Conservation (phyloP, 2,329 filamentous ascomycete genomes). For the Claviceps pazoutovae region DNA sequence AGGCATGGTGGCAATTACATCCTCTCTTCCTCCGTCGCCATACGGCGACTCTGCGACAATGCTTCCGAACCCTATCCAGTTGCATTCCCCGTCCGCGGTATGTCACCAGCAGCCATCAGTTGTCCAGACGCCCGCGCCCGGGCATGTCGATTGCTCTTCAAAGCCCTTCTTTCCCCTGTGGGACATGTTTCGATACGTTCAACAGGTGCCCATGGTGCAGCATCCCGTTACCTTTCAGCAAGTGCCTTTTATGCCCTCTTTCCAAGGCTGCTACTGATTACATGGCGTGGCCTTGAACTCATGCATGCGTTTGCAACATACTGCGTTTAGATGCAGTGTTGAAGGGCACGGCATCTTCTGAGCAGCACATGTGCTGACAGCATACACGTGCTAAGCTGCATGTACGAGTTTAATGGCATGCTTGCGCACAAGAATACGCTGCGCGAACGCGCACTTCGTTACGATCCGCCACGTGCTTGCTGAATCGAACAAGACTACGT, state of each 20-base stretch:
- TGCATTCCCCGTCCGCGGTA: conserved; percentile 15
- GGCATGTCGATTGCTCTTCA: conserved; percentile 25
- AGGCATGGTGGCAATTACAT: too few species aligned
- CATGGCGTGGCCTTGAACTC: background rate
- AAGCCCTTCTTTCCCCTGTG: conserved; percentile 37
- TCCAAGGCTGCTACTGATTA: conserved; percentile 34
- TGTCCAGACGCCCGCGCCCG: conserved; percentile 12
- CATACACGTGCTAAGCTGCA: too few species aligned
- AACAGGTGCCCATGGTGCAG: conserved; percentile 34
- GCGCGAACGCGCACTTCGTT: too few species aligned
- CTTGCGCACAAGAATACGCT: too few species aligned
- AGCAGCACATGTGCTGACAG: too few species aligned
- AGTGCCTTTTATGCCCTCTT: conserved; percentile 35
- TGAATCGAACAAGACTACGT: too few species aligned
- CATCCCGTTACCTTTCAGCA: conserved; percentile 38
- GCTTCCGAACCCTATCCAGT: conserved; percentile 7
- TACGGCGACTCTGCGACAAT: conserved; percentile 27
- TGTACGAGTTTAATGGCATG: too few species aligned
- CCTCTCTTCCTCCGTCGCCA: conserved; percentile 19
- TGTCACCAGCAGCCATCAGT: conserved; percentile 19
- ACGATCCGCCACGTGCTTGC: too few species aligned
- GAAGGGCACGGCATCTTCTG: too few species aligned
- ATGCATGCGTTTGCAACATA: too few species aligned
- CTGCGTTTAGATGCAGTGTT: too few species aligned
- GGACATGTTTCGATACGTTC: conserved; percentile 40